Conservation (phyloP, 805 yeast species). For the Pichia exigua region DNA sequence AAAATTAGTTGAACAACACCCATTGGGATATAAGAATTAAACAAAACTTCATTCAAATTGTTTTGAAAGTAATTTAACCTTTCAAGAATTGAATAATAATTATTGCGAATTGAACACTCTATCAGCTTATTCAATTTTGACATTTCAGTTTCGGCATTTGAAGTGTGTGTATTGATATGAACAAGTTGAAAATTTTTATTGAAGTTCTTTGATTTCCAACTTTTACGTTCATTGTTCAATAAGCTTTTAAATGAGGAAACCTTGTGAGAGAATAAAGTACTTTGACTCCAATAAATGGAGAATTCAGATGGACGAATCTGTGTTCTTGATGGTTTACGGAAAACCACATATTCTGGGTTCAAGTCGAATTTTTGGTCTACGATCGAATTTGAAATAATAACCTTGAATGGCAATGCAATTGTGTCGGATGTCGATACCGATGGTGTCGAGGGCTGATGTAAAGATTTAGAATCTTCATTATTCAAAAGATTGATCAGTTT, state of each 20-base stretch:
- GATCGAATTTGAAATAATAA: not conserved
- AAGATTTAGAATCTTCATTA: not conserved
- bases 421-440: not conserved
- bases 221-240: constrained; percentile 1
- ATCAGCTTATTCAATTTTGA: not conserved
- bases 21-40: constrained; percentile 8
- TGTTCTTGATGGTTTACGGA: constrained; percentile 8
- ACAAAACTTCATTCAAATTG: constrained; percentile 8
- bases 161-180: not conserved
- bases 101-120: not conserved
- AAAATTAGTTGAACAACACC: constrained; percentile 7
- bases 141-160: not conserved
- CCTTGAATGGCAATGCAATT: not conserved
- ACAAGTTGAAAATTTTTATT: not conserved
- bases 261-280: not conserved
- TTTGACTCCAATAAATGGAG: not conserved
- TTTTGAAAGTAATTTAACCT: constrained; percentile 11
- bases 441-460: not conserved
- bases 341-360: not conserved
- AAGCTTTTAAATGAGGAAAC: not conserved
- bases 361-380: not conserved
- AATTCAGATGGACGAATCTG: not conserved
- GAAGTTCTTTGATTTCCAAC: constrained; percentile 5
- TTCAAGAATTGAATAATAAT: constrained; percentile 12
- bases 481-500: not conserved